Evolutionary conservation across 1,139 yeast species (phyloP), one percentile per base, ranked within the genome.

Genomic region (Geotrichum citri-aurantii): DNA sequence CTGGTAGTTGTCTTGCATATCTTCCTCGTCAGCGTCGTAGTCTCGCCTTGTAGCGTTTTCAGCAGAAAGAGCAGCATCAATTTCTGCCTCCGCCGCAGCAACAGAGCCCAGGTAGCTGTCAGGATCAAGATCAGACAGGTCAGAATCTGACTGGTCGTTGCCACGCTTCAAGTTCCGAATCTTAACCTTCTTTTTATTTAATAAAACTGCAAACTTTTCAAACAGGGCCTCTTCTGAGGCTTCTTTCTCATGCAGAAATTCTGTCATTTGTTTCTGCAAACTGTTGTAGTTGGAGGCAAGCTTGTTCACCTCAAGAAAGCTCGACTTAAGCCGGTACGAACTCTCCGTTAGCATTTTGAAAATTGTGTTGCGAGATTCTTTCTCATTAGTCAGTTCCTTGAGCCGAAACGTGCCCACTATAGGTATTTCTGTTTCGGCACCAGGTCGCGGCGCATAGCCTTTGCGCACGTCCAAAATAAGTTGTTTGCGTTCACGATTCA

Each of bases 171-270:
- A 52, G 24, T 59, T 59, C n/a, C 54, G 44, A 48, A 68, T 63
- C 50, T 66, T 64, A 1, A 50, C 58, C 51, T 70, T 70, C 54
- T 71, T 64, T 11, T 66, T 66, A 47, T 71, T 70, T 19, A 73
- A 37, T 10, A 73, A 54, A 14, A 62, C 64, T 0, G 72, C 63
- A 31, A 69, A 70, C 57, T 62, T 59, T 8, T 58, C 54, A 1
- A 69, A 55, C 51, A 71, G 55, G 1, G 62, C 62, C 1, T 64
- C 64, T 40, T 69, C 66, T 2, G 63, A 62, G 4, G 54, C 52
- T 29, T 63, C 54, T 4, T 66, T 65, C 21, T 62, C 62, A 10
- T 52, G 52, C 1, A 61, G 54, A 59, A 66, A 60, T 11, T 66
- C 65, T 11, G 47, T 53, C 29, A 58, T 5, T 50, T 61, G 63